phyloP scores from a whole-genome alignment of 2,329 filamentous ascomycete species.

The Ceratocystis lukuohia region DNA sequence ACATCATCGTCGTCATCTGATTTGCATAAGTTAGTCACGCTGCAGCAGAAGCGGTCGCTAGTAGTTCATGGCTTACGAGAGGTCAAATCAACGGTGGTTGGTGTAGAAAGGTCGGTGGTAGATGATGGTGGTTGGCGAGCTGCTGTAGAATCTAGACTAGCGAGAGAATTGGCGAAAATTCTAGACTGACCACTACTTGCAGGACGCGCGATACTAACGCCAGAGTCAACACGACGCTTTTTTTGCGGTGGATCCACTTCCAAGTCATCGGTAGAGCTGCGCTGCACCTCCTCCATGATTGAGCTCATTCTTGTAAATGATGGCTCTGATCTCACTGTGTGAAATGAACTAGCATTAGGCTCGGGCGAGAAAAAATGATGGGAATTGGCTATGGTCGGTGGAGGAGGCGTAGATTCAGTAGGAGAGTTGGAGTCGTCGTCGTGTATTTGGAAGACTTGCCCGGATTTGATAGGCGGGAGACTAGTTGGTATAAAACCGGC shows the following conservation, averaged over 20 bases:
- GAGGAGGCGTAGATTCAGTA: conserved; percentile 16
- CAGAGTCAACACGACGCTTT: conserved; percentile 12
- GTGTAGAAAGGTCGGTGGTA: conserved; percentile 6
- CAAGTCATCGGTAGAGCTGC: conserved; percentile 2
- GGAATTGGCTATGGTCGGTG: background rate
- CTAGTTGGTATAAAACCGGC: conserved; percentile 12
- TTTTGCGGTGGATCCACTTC: conserved; percentile 17
- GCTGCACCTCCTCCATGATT: conserved; percentile 13
- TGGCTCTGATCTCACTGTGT: conserved; percentile 18
- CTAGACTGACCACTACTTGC: conserved; percentile 6
- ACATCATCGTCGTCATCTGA: conserved; percentile 45
- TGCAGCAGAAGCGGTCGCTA: too few species aligned
- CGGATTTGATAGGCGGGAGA: conserved; percentile 14
- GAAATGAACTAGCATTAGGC: conserved; percentile 5
- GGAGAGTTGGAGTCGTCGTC: conserved; percentile 17
- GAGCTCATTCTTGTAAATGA: conserved; percentile 15
- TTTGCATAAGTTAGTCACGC: conserved; percentile 26
- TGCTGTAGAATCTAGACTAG: background rate
- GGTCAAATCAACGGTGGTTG: conserved; percentile 46
- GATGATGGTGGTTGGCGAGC: background rate
- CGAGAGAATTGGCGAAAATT: background rate
- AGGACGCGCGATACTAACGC: conserved; percentile 12
- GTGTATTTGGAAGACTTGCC: conserved; percentile 18
- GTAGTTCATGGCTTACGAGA: conserved; percentile 29
- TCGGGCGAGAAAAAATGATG: conserved; percentile 10